Evolutionary conservation across 208 protist genomes (phyloP).

Genomic region (Vickermania spadyakhi): DNA sequence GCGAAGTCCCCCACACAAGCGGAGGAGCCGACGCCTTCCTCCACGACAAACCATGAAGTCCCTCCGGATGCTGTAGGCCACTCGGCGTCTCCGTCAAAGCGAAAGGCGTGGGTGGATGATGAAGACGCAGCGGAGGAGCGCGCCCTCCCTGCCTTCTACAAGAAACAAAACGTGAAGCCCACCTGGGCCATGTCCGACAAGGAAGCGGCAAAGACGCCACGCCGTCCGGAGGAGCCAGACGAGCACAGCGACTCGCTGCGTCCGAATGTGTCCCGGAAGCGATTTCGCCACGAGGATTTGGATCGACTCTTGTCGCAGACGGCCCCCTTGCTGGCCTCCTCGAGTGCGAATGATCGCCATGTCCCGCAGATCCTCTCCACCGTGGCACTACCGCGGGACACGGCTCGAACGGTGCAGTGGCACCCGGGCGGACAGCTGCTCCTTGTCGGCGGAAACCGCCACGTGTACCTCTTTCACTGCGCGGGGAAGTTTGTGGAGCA

Average conservation of each 20-base stretch:
- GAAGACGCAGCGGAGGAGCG: conserved; percentile 24
- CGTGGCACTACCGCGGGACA: conserved; percentile 59
- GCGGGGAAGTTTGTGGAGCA: conserved; percentile 74
- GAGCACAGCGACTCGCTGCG: conserved; percentile 7
- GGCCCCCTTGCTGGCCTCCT: conserved; percentile 55
- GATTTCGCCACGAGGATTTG: conserved; percentile 67
- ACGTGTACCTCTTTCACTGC: conserved; percentile 79
- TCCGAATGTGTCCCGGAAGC: conserved; percentile 20
- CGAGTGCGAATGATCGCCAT: conserved; percentile 25
- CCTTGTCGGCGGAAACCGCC: conserved; percentile 61
- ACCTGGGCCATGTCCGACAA: conserved; percentile 46
- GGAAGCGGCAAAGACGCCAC: conserved; percentile 2
- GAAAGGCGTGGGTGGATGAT: conserved; percentile 51
- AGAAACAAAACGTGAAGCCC: conserved; percentile 26
- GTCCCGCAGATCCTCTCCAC: conserved; percentile 53
- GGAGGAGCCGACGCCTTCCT: no score
- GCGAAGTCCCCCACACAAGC: no score
- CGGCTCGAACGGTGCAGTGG: conserved; percentile 64
- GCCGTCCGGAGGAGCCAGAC: neutral
- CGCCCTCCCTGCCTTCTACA: conserved; percentile 29
- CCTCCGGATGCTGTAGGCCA: no score
- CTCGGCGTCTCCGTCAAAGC: no score
- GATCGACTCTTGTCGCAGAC: conserved; percentile 66
- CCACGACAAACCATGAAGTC: no score
- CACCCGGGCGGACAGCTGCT: conserved; percentile 74